Base-by-base conservation (phyloP, 805 yeast species). In the Limtongia smithiae region DNA sequence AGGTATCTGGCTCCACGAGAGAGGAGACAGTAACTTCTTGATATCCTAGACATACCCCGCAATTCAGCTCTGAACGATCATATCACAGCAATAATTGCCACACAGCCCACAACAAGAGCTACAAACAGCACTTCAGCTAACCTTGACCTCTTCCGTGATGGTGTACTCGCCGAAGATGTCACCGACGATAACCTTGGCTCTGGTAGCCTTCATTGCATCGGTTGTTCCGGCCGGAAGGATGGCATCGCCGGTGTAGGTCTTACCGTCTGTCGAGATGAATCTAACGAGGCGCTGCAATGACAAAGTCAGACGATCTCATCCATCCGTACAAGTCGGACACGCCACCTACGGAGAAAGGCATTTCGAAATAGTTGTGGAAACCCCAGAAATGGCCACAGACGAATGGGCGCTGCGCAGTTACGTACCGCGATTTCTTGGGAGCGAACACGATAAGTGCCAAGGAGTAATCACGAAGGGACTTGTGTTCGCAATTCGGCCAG, bases 161-260 rank as follows among this genome's bases (percentile, higher is more conserved):
- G 60, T 61, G 55, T 67, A 65, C 12, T 62, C 60, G 3, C 63
- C 66, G 42, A 76, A 71, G 21, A 78, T 65, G 57, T 76, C 74
- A 35, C 82, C 82, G n/a, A 59, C 45, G 40, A 77, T 71, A 27
- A 72, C 64, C 28, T 64, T 57, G 4, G 82, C 82, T 30, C 65
- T 62, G 41, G 61, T 65, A 11, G 72, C 68, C 15, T 61, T 50
- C 22, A 75, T 62, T 8, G 73, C 67, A 52, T 76, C 79, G 7
- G 54, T 46, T 8, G 57, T 49, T 15, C 63, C 67, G 1, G 62
- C 54, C 8, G 67, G 62, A 14, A 73, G 61, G 41, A 76, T 68
- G 5, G 79, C 79, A 48, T 78, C 80, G 12, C 82, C 82, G 25
- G 33, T n/a, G 59, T 74, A 71, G 22, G 61, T 64, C 41, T 65